A percentile compares a stretch with the other conserved stretches of the same genome.
Conservation (phyloP, 2,329 filamentous ascomycete species). For the Xylaria sp. region DNA sequence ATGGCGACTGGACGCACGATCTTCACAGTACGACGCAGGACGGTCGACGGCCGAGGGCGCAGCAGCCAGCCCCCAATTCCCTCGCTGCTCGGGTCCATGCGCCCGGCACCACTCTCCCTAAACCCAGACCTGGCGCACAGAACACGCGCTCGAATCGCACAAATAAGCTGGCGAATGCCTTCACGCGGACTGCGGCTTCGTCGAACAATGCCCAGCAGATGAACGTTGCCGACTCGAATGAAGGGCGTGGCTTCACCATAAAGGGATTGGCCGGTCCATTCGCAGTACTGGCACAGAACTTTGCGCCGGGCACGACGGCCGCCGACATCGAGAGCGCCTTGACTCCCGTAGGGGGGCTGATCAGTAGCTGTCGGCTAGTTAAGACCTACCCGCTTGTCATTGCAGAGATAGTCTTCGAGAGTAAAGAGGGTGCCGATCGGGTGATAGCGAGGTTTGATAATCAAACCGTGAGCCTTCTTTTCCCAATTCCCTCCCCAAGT, state of each 20-base stretch:
- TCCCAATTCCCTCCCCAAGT: not conserved
- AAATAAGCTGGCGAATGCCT: slow-evolving; percentile 57
- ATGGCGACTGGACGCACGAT: slow-evolving; percentile 78
- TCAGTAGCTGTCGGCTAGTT: slow-evolving; percentile 74
- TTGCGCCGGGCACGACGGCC: slow-evolving; percentile 82
- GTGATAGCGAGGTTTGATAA: slow-evolving; percentile 82
- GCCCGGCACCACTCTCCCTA: slow-evolving; percentile 50
- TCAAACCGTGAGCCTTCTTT: slow-evolving; percentile 69
- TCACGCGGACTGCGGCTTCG: slow-evolving; percentile 55
- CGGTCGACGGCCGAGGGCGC: slow-evolving; percentile 55
- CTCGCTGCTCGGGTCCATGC: slow-evolving; percentile 60
- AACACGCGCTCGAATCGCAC: slow-evolving; percentile 46
- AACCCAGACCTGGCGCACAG: slow-evolving; percentile 35
- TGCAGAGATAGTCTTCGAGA: slow-evolving; percentile 79
- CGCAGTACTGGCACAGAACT: slow-evolving; percentile 80
- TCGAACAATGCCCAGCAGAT: slow-evolving; percentile 50
- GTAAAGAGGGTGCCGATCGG: slow-evolving; percentile 75
- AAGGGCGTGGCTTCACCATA: slow-evolving; percentile 70
- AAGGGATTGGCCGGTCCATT: slow-evolving; percentile 78
- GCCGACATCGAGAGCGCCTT: slow-evolving; percentile 86
- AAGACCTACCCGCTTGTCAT: slow-evolving; percentile 77
- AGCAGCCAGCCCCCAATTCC: slow-evolving; percentile 51
- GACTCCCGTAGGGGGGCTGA: slow-evolving; percentile 76
- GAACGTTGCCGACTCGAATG: slow-evolving; percentile 45
- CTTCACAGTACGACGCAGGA: slow-evolving; percentile 63